Conservation (phyloP, 345 rosid species). For the Eucalyptus cladocalyx region DNA sequence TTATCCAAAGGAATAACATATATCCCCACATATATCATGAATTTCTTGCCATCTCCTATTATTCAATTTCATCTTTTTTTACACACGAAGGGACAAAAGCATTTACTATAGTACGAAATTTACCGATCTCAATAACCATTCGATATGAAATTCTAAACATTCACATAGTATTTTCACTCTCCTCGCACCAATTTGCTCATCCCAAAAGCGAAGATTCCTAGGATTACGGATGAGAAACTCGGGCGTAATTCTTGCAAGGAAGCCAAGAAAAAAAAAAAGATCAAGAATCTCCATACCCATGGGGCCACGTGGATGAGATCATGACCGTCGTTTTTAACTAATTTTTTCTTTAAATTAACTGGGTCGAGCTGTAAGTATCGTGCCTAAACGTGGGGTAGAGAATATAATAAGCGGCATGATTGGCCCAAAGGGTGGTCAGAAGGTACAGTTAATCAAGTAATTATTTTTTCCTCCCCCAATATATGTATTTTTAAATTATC, state of each 20-base stretch:
- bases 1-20: neutral
- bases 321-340: constrained; percentile 5
- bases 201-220: neutral
- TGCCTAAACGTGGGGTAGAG: constrained; percentile 54
- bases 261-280: neutral
- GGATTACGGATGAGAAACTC: neutral
- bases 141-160: neutral
- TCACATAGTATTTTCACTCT: neutral
- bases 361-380: constrained; percentile 53
- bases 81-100: neutral
- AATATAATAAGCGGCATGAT: constrained; percentile 25
- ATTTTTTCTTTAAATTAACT: neutral
- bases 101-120: neutral
- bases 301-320: constrained; percentile 34
- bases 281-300: neutral
- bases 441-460: neutral
- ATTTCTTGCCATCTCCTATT: neutral
- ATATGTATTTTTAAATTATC: neutral
- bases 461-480: neutral
- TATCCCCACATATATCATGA: neutral
- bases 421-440: neutral
- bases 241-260: neutral
- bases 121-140: neutral
- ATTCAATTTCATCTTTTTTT: neutral
- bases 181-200: neutral